These are phyloP conservation scores for Sphagnum magellanicum DNA, from an alignment of 228 moss, liverwort and hornwort species.

Conservation along the genomic window DNA sequence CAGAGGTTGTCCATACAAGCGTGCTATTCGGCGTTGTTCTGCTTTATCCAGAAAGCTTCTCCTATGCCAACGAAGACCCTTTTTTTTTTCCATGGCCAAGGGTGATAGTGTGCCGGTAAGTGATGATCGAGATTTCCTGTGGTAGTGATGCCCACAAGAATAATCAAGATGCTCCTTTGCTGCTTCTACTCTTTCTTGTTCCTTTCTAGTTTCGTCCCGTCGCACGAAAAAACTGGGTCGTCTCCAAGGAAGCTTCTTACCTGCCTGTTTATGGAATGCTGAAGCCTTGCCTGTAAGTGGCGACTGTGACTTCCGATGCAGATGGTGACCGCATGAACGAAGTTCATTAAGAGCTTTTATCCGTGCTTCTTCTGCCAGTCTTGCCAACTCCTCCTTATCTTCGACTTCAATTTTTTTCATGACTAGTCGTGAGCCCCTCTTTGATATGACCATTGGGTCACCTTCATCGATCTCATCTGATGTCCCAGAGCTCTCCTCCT, in stretches of 20 bases:
- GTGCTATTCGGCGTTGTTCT: constrained; percentile 31
- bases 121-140: constrained; percentile 14
- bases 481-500: constrained; percentile 2
- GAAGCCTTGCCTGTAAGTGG: constrained; percentile 18
- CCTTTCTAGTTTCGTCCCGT: constrained; percentile 4
- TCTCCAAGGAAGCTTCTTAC: constrained; percentile 22
- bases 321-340: constrained; percentile 13
- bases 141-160: constrained; percentile 27
- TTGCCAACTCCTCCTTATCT: constrained; percentile 9
- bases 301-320: constrained; percentile 31
- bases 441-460: constrained; percentile 9
- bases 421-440: constrained; percentile 9
- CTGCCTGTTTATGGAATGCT: constrained; percentile 2
- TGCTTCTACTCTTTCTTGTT: constrained; percentile 1
- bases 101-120: constrained; percentile 15
- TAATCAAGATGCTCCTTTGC: not conserved
- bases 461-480: not conserved
- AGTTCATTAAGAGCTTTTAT: not conserved
- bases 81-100: constrained; percentile 20
- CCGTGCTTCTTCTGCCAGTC: not conserved
- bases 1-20: constrained; percentile 2
- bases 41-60: constrained; percentile 26
- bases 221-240: constrained; percentile 13
- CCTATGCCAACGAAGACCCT: constrained; percentile 36
- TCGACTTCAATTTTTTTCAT: constrained; percentile 9